Evolutionary conservation across 306 rosid species (phyloP), one percentile per base, ranked within the genome.

Genomic region (Prunus campanulata): DNA sequence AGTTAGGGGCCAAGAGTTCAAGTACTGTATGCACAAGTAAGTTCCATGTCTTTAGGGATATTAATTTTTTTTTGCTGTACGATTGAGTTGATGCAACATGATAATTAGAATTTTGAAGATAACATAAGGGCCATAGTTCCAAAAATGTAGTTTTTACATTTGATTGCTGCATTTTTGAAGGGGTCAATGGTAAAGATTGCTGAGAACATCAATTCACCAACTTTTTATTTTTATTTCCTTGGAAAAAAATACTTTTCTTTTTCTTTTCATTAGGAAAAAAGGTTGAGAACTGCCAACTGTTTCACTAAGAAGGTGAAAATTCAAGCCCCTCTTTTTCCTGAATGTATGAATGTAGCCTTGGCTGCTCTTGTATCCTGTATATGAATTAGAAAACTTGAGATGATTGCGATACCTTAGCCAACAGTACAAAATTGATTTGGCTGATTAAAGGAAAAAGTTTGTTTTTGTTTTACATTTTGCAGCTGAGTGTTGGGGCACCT

Each of bases 11-110:
- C 97, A 91, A 82, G 96, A 94, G 86, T 91, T 72, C 84, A 92
- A 94, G 78, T 90, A 86, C 80, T 94, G 98, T 44, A 85, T 92
- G 91, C 85, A 91, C 64, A 90, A 89, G 98, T 94, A 90, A 82
- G 97, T 86, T 47, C 62, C 47, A 1, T 22, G 35, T 60, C 27
- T 44, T 16, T 67, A 75, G 8, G 22, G 63, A 25, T 25, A 25
- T 25, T 25, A 60, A 67, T 72, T 30, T 0, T 68, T 72, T 30
- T 0, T 39, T 47, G 15, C 19, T 48, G 18, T 63, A 44, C 42
- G 18, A 70, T 48, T 22, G 32, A n/a, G 12, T 32, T 74, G 30
- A 20, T 30, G 65, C 70, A 70, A 22, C 52, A 24, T 46, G 50
- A 13, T 67, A 56, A 30, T 64, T 27, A 32, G 27, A 44, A 51